These are phyloP conservation scores for Diaporthe vexans DNA, from an alignment of 2,329 filamentous ascomycete species.

Conservation along the genomic window DNA sequence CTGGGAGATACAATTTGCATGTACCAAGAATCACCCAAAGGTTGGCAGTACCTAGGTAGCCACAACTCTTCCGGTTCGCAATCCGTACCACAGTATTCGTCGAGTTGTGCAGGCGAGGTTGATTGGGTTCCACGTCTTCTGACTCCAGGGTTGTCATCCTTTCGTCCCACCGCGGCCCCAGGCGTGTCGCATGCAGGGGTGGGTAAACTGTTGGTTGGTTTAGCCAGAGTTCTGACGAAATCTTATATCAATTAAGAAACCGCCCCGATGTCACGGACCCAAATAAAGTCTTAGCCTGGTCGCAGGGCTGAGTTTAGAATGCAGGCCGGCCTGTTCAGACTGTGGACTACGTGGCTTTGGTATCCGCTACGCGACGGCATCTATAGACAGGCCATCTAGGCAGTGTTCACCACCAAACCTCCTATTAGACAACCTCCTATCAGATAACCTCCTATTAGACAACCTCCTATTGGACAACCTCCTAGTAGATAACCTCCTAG, in stretches of 20 bases:
- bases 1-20: background rate
- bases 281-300: background rate
- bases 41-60: background rate
- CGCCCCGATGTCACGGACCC: background rate
- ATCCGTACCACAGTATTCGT: background rate
- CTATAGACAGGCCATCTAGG: too few relatives aligned
- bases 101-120: background rate
- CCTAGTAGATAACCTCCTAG: too few relatives aligned
- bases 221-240: slow-evolving; percentile 2
- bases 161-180: background rate
- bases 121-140: background rate
- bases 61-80: background rate
- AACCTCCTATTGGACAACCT: too few relatives aligned
- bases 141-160: background rate
- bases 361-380: too few relatives aligned
- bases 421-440: too few relatives aligned
- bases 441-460: too few relatives aligned
- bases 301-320: background rate
- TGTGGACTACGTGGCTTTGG: too few relatives aligned
- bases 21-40: background rate
- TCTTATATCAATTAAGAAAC: slow-evolving; percentile 1
- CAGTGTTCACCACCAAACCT: too few relatives aligned
- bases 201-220: background rate
- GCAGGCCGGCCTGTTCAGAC: background rate
- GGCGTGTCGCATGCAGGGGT: background rate